Conservation (phyloP, 2,329 filamentous ascomycete genomes). For the Laburnicola sp. region DNA sequence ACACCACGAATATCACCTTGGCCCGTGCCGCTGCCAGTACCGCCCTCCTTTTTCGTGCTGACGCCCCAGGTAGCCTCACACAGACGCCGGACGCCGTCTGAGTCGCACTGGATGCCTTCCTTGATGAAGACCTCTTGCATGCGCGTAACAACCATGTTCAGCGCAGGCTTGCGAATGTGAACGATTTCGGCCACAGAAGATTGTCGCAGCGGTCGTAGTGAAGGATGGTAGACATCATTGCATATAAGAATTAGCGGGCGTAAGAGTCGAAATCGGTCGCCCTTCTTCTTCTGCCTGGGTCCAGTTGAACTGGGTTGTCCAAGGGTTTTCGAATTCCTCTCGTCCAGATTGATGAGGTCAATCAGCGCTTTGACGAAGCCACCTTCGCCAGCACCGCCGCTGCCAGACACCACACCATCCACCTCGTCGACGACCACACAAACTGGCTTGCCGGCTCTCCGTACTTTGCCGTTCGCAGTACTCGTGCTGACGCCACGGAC, state of each 20-base stretch:
- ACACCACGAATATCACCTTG: slow-evolving; percentile 78
- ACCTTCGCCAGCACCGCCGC: slow-evolving; percentile 74
- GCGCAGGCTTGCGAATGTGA: slow-evolving; percentile 82
- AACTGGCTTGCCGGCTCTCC: slow-evolving; percentile 79
- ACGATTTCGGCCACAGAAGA: slow-evolving; percentile 85
- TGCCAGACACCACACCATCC: slow-evolving; percentile 85
- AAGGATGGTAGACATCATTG: slow-evolving; percentile 94
- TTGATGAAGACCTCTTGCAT: slow-evolving; percentile 84
- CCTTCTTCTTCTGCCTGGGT: slow-evolving; percentile 67
- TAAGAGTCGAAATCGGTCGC: slow-evolving; percentile 83
- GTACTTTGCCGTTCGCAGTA: slow-evolving; percentile 57
- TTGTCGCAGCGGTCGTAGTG: slow-evolving; percentile 82
- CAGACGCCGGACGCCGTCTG: slow-evolving; percentile 81
- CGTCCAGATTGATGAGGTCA: slow-evolving; percentile 82
- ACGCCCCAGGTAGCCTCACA: slow-evolving; percentile 85
- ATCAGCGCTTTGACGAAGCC: slow-evolving; percentile 95
- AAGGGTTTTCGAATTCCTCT: slow-evolving; percentile 67
- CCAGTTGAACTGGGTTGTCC: slow-evolving; percentile 39
- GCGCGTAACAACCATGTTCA: slow-evolving; percentile 81
- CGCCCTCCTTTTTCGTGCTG: slow-evolving; percentile 67
- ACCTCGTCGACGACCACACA: slow-evolving; percentile 97
- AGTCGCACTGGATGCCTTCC: slow-evolving; percentile 85
- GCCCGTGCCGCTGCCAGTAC: slow-evolving; percentile 62
- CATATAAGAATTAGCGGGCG: slow-evolving; percentile 91
- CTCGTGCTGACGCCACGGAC: slow-evolving; percentile 71